Base-by-base conservation (phyloP, 306 rosid genomes). In the Citrullus colocynthis region DNA sequence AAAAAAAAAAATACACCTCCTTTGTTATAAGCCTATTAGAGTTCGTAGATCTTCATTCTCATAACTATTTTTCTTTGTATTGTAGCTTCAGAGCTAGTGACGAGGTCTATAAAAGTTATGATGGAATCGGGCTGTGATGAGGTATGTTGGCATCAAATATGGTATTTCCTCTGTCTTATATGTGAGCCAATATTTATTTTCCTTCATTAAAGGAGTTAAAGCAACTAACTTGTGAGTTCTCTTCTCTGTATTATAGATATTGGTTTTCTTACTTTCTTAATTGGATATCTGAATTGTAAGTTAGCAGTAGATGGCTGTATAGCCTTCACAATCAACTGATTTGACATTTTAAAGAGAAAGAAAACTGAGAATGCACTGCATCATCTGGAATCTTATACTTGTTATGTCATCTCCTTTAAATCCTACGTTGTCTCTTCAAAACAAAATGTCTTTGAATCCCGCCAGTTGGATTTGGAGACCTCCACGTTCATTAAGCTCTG, bases 81-180 rank as follows among this genome's bases (percentile, higher is more conserved):
- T 81, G 86, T 91, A 90, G 99, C 99, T 51, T 87, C 99, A 4
- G 96, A 90, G 66, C 97, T 95, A 75, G 97, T 95, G 57, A 83
- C 93, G 57, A 90, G 97, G 84, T 89, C 96, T 62, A 95, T 95
- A 79, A 86, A 85, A 81, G 97, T 88, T 78, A 92, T 95, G 97
- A 90, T 89, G 97, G 97, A 92, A 79, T 95, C 97, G 0, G 99
- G 99, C 16, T 95, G 97, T 74, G 97, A 95, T 74, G 99, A 95
- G 97, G 98, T 92, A 92, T 78, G 82, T 76, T 3, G 74, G 34
- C 52, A 36, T 39, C 13, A 60, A 49, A 7, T 60, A 72, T 74
- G 48, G 48, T 18, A 56, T 61, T 62, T 49, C 54, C 32, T 5
- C 21, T 73, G 7, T 73, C 17, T 48, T 49, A 28, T 51, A 34